These are phyloP conservation scores for Umbelopsis isabellina DNA, from an alignment of 192 early-diverging fungal species.

Conservation along the genomic window DNA sequence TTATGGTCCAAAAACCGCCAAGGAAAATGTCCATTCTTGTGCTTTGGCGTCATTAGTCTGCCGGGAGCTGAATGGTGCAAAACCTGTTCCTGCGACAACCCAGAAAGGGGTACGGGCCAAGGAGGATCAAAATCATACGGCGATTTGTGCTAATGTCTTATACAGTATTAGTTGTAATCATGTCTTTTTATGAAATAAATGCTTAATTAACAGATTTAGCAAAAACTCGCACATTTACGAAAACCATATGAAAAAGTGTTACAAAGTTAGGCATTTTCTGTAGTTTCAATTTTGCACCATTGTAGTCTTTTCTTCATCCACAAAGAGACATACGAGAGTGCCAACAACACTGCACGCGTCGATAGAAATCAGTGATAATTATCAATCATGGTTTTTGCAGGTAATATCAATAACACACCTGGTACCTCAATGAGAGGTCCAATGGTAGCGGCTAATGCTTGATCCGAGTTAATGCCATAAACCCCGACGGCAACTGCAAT, in stretches of 20 bases:
- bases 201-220: too few species aligned
- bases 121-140: slow-evolving; percentile 7
- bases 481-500: slow-evolving; percentile 70
- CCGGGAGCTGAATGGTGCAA: slow-evolving; percentile 11
- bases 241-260: too few species aligned
- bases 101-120: background rate
- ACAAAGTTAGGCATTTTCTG: background rate
- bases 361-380: background rate
- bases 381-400: background rate
- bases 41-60: background rate
- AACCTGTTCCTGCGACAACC: slow-evolving; percentile 2
- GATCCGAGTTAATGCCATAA: slow-evolving; percentile 65
- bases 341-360: background rate
- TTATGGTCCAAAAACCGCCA: background rate
- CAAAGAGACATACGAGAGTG: background rate
- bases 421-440: slow-evolving; percentile 78
- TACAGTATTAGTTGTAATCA: too few species aligned
- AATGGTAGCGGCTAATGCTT: slow-evolving; percentile 67
- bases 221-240: too few species aligned
- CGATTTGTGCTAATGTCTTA: background rate
- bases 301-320: background rate
- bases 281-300: background rate
- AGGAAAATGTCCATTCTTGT: slow-evolving; percentile 1
- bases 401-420: slow-evolving; percentile 28
- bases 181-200: too few species aligned